phyloP scores from a whole-genome alignment of 2,329 filamentous ascomycete species.

The Trichoderma oligosporum region DNA sequence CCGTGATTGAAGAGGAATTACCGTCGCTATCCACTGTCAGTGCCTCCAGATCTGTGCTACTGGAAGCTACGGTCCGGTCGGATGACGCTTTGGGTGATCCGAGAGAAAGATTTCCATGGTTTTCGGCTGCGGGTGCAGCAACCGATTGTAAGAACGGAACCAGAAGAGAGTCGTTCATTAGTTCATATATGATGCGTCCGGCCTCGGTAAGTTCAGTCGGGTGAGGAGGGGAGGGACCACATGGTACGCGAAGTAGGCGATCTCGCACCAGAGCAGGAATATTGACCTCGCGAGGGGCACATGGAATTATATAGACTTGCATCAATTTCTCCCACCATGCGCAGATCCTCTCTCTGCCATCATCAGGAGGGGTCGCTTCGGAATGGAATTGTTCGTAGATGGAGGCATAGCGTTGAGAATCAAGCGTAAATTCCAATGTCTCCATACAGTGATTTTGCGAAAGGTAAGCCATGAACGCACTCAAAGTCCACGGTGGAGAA shows the following conservation, averaged over 20 bases:
- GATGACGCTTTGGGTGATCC: slow-evolving; percentile 44
- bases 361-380: slow-evolving; percentile 37
- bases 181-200: slow-evolving; percentile 82
- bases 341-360: slow-evolving; percentile 63
- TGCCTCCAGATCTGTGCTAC: slow-evolving; percentile 47
- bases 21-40: slow-evolving; percentile 63
- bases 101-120: slow-evolving; percentile 35
- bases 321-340: slow-evolving; percentile 85
- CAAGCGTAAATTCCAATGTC: slow-evolving; percentile 93
- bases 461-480: slow-evolving; percentile 92
- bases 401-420: slow-evolving; percentile 76
- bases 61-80: slow-evolving; percentile 40
- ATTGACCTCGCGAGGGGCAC: slow-evolving; percentile 83
- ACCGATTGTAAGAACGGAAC: slow-evolving; percentile 81
- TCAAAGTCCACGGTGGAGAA: slow-evolving; percentile 82
- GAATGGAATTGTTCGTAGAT: slow-evolving; percentile 47
- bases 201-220: slow-evolving; percentile 77
- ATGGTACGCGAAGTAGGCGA: slow-evolving; percentile 58
- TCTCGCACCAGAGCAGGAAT: slow-evolving; percentile 83
- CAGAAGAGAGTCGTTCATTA: slow-evolving; percentile 96
- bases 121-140: slow-evolving; percentile 37
- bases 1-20: slow-evolving; percentile 52
- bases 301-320: slow-evolving; percentile 84
- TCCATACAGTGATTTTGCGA: slow-evolving; percentile 97
- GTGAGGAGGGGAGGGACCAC: slow-evolving; percentile 61